Evolutionary conservation across 495 filamentous ascomycete species (phyloP), one percentile per base, ranked within the genome.

Genomic region (Choiromyces venosus): DNA sequence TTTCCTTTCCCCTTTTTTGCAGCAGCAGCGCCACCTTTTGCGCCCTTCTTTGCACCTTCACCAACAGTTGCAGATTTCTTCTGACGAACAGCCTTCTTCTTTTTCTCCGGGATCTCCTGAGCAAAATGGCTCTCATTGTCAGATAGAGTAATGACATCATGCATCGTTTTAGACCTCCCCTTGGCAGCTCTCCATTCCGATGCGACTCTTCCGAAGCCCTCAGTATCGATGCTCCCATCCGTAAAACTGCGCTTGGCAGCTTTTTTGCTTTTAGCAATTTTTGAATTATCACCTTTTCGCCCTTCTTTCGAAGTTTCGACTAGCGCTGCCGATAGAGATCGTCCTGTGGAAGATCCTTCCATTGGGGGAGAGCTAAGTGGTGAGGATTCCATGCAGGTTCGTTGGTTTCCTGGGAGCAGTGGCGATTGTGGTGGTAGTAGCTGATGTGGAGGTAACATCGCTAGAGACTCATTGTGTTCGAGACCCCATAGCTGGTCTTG

Each of bases 101-200:
- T 61, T 18, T 29, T 61, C 25, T 61, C 25, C 16, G 71, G 65
- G 46, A 71, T 56, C 56, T 69, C 65, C 38, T 66, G 37, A 65
- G 25, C 39, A 56, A 74, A 72, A 64, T 65, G 38, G 66, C 52
- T 73, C 64, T 77, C 74, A n/a, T 66, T 44, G 2, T 72, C 75
- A 1, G 75, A 77, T 37, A 65, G 42, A 4, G 37, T 64, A 25
- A 37, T 66, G 12, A 73, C 36, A 12, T 67, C 66, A 40, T 77
- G 64, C 29, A 65, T 44, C 7, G 75, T 77, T 39, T 77, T 77
- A 42, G 73, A 56, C 21, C 75, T 77, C 35, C 75, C 75, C 37
- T 77, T 77, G 52, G 75, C 75, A 46, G 74, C 75, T 18, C 75
- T 74, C 75, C 75, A 77, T 44, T 77, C 75, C 4, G 75, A 77